Conservation (phyloP, 2,329 filamentous ascomycete genomes). For the Tolypocladium tundrense region DNA sequence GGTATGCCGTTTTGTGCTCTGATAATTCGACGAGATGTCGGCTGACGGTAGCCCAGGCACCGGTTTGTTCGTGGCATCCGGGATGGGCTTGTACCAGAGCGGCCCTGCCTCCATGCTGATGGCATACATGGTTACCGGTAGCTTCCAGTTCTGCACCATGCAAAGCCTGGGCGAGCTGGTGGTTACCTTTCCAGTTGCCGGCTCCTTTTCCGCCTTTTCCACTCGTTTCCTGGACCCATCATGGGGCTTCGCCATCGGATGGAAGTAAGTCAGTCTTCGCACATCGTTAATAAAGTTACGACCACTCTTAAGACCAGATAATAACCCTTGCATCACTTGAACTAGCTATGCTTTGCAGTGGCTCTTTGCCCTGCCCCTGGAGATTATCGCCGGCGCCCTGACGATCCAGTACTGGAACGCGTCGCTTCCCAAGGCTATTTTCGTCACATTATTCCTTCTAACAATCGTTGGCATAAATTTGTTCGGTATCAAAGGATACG, state of each 20-base stretch:
- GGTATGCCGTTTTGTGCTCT: background rate
- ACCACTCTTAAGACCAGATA: background rate
- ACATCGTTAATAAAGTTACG: background rate
- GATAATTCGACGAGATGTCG: background rate
- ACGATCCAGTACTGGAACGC: conserved; percentile 75
- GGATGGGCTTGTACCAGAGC: conserved; percentile 58
- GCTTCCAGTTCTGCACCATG: conserved; percentile 86
- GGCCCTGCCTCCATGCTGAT: conserved; percentile 71
- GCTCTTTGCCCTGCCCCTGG: conserved; percentile 72
- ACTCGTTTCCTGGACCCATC: conserved; percentile 88
- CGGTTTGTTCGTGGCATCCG: conserved; percentile 80
- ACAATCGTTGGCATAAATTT: conserved; percentile 74
- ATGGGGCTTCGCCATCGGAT: conserved; percentile 92
- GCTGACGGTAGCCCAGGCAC: conserved; percentile 42
- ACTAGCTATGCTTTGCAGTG: conserved; percentile 74
- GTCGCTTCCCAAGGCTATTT: conserved; percentile 56
- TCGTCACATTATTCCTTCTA: conserved; percentile 71
- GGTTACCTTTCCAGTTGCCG: conserved; percentile 83
- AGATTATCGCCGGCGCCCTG: conserved; percentile 78
- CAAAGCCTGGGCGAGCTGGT: conserved; percentile 88
- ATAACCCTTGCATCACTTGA: background rate
- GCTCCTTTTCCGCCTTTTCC: conserved; percentile 88
- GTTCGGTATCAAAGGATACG: conserved; percentile 80
- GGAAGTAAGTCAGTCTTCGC: conserved; percentile 54
- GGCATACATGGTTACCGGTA: conserved; percentile 65